phyloP scores from a whole-genome alignment of 1,139 yeast species.

The Candida sp. region DNA sequence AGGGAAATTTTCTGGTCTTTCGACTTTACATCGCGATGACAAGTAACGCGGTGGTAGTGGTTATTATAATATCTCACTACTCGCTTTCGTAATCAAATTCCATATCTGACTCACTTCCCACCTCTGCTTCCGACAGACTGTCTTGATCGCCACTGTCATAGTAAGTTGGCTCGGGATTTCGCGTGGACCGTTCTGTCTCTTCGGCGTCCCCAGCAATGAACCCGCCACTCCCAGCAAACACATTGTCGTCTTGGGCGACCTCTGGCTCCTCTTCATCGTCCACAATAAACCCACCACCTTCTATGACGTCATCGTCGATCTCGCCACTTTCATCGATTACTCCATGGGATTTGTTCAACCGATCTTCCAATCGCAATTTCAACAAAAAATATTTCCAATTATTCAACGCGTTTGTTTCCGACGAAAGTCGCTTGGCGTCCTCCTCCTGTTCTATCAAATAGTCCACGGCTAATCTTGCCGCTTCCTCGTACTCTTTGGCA shows the following conservation, averaged over 20 bases:
- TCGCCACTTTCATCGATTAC: constrained; percentile 25
- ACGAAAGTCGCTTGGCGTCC: constrained; percentile 47
- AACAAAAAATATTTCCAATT: constrained; percentile 78
- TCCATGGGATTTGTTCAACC: constrained; percentile 74
- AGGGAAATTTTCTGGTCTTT: not conserved
- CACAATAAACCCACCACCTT: constrained; percentile 14
- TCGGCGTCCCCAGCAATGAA: constrained; percentile 12
- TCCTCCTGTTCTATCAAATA: constrained; percentile 60
- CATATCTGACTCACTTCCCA: constrained; percentile 7
- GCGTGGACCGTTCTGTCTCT: not conserved
- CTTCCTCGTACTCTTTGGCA: constrained; percentile 66
- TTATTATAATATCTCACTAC: not conserved
- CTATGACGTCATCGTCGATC: constrained; percentile 1
- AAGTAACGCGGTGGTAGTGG: not conserved
- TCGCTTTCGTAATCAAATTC: constrained; percentile 17
- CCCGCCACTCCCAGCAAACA: constrained; percentile 15
- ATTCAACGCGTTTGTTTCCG: constrained; percentile 57
- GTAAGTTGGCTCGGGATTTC: not conserved
- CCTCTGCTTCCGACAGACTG: constrained; percentile 1
- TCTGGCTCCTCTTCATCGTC: constrained; percentile 5
- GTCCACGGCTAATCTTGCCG: constrained; percentile 60
- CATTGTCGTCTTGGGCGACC: constrained; percentile 3
- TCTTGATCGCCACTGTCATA: constrained; percentile 6
- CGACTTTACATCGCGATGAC: not conserved
- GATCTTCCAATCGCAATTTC: constrained; percentile 71